Evolutionary conservation across 805 yeast genomes (phyloP).

Genomic region (Zygoascus bituminiphila): DNA sequence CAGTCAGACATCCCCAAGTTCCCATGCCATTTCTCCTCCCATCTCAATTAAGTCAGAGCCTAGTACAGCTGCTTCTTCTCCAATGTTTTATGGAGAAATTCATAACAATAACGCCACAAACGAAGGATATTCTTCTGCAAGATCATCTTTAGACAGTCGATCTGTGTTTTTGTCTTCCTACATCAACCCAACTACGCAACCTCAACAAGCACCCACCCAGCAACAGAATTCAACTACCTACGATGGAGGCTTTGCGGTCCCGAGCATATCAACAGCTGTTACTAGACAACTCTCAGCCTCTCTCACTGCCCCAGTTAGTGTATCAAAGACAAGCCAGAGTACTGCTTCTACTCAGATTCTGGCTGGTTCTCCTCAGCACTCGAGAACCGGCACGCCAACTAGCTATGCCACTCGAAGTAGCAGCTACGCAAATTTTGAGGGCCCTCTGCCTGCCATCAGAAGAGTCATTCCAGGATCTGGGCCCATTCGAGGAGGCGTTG

Average conservation of each 20-base stretch:
- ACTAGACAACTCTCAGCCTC: background rate
- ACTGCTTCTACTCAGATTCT: background rate
- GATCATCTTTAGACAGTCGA: background rate
- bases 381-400: background rate
- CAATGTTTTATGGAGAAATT: conserved; percentile 4
- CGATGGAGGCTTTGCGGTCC: background rate
- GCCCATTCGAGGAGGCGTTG: conserved; percentile 91
- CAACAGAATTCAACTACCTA: background rate
- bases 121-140: background rate
- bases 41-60: conserved; percentile 6
- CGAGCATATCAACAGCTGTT: background rate
- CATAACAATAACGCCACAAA: background rate
- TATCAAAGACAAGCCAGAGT: background rate
- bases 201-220: background rate
- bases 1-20: conserved; percentile 3
- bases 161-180: background rate
- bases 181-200: too few species aligned
- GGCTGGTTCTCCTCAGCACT: background rate
- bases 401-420: background rate
- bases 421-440: conserved; percentile 20
- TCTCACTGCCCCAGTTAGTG: background rate
- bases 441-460: conserved; percentile 53
- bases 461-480: conserved; percentile 92
- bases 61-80: conserved; percentile 11
- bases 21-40: conserved; percentile 5